Evolutionary conservation across 805 yeast species (phyloP).

Genomic region (Teunomyces funiuensis): DNA sequence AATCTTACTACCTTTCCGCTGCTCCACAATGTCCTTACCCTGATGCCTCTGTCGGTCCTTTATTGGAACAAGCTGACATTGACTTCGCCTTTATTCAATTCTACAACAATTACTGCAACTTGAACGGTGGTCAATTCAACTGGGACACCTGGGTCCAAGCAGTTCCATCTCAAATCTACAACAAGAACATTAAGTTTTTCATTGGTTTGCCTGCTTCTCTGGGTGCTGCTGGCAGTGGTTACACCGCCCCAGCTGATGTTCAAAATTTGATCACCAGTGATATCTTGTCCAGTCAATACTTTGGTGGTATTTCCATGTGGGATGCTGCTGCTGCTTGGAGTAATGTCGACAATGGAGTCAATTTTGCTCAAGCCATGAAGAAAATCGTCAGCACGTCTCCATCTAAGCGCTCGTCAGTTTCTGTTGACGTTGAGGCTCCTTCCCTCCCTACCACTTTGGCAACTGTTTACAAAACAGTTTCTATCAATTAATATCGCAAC

Average conservation of each 20-base stretch:
- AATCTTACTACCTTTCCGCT: constrained; percentile 73
- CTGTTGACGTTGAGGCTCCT: no score
- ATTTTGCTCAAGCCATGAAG: constrained; percentile 19
- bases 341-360: constrained; percentile 13
- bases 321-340: constrained; percentile 32
- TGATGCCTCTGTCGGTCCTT: constrained; percentile 46
- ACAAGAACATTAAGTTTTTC: constrained; percentile 64
- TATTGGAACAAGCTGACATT: constrained; percentile 51
- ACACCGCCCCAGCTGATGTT: constrained; percentile 28
- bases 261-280: constrained; percentile 13
- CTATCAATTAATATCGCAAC: constrained; percentile 8
- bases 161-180: constrained; percentile 61
- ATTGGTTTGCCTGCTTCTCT: constrained; percentile 69
- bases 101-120: constrained; percentile 79
- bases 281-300: constrained; percentile 20
- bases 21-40: constrained; percentile 94
- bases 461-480: constrained; percentile 7
- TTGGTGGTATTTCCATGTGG: constrained; percentile 42
- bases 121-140: constrained; percentile 45
- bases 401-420: constrained; percentile 5
- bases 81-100: constrained; percentile 87
- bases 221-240: constrained; percentile 54
- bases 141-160: constrained; percentile 70
- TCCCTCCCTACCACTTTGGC: constrained; percentile 1
- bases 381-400: constrained; percentile 13